Evolutionary conservation across 805 yeast species (phyloP), one percentile per base, ranked within the genome.

Genomic region (Saturnispora hagleri): DNA sequence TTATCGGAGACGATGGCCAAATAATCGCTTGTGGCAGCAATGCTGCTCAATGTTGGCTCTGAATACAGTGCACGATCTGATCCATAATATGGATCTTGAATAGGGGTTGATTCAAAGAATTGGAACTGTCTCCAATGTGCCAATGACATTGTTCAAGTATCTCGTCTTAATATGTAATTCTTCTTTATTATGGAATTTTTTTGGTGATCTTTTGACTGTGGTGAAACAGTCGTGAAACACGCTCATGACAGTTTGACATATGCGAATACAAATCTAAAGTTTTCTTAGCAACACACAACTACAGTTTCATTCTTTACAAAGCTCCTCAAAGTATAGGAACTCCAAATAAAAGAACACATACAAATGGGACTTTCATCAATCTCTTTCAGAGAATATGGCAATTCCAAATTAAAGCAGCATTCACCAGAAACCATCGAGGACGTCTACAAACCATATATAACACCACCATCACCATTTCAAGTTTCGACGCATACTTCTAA

Each of bases 21-120:
- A 48, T 73, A 73, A 10, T 76, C 73, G 2, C 73, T 71, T 2
- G 85, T 72, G 2, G 89, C 71, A 41, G 83, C 73, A 4, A 85
- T 75, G 1, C 89, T 80, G 4, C 86, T 73, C 38, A 89, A 64
- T 12, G 81, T 71, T 1, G 90, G 81, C 61, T 89, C 96, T 1
- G 97, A 87, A 65, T 84, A 90, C 26, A 90, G 70, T 0, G 86
- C 84, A 5, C 74, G 70, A 4, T 72, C 73, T 0, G 84, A 72
- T 6, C 83, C 82, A 52, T 77, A 74, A 53, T 77, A 71, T 5
- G 98, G 98, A 62, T 93, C 99, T 55, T 82, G 70, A 18, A 93
- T 84, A 5, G 97, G 97, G 0, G 82, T 75, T 36, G 79, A 75
- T 50, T 89, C 96, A 65, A 86, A 89, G 66, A 91, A 86, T 55